A percentile compares a stretch with the other conserved stretches of the same genome.
Conservation (phyloP, 768 basidiomycete species). For the Cyclocybe cylindracea region DNA sequence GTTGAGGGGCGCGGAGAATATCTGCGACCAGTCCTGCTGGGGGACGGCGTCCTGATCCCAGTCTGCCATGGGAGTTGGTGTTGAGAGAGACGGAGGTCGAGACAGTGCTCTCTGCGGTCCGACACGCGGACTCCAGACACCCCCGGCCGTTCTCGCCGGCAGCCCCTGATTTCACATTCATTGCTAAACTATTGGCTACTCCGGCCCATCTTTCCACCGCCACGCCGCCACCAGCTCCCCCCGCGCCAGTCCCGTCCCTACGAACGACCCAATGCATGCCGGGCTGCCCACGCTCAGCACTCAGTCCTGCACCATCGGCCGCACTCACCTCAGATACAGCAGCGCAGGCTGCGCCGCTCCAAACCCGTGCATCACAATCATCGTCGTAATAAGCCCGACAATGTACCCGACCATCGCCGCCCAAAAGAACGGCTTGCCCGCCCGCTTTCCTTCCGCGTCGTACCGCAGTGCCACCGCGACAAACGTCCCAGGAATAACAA, state of each 20-base stretch:
- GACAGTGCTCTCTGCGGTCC: slow-evolving; percentile 10
- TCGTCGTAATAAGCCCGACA: slow-evolving; percentile 70
- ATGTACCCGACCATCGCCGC: slow-evolving; percentile 73
- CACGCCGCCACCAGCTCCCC: slow-evolving; percentile 76
- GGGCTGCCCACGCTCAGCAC: slow-evolving; percentile 44
- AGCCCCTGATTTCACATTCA: slow-evolving; percentile 1
- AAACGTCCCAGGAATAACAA: slow-evolving; percentile 68
- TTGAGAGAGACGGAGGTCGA: background rate
- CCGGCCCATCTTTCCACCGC: slow-evolving; percentile 66
- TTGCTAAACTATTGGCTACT: slow-evolving; percentile 22
- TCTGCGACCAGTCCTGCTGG: slow-evolving; percentile 49
- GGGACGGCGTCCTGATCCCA: slow-evolving; percentile 22
- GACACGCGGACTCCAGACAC: slow-evolving; percentile 12
- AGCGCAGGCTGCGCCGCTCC: slow-evolving; percentile 86
- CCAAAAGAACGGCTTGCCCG: slow-evolving; percentile 76
- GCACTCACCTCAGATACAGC: slow-evolving; percentile 77
- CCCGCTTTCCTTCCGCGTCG: slow-evolving; percentile 47
- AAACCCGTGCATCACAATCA: slow-evolving; percentile 82
- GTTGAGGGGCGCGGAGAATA: slow-evolving; percentile 65
- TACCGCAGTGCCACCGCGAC: slow-evolving; percentile 86
- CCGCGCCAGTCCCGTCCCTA: slow-evolving; percentile 53
- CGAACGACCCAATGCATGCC: slow-evolving; percentile 73
- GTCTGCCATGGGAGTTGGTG: slow-evolving; percentile 20
- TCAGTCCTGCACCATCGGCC: background rate
- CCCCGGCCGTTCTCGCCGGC: slow-evolving; percentile 7